A percentile compares a stretch with the other conserved stretches of the same genome.
Evolutionary conservation across 1,284 basidiomycete genomes (phyloP).

Genomic region (Heterobasidion parviporum): DNA sequence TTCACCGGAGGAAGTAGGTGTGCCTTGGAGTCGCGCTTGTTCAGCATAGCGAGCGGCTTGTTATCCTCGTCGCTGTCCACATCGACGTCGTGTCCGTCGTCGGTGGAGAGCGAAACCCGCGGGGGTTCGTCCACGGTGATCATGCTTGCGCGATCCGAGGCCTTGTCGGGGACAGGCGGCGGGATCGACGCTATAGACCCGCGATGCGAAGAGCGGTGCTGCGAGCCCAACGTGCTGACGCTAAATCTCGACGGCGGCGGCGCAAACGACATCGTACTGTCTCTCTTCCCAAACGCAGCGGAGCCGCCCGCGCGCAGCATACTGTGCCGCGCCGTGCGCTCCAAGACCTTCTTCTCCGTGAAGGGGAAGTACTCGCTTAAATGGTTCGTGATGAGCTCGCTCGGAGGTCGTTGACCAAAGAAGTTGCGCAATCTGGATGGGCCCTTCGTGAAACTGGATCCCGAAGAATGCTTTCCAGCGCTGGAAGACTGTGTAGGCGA

Average conservation of each 20-base stretch:
- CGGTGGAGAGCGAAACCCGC: conserved; percentile 67
- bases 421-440: conserved; percentile 87
- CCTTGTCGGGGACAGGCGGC: conserved; percentile 30
- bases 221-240: conserved; percentile 60
- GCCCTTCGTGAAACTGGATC: conserved; percentile 25
- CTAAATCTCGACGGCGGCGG: conserved; percentile 51
- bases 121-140: conserved; percentile 33
- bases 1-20: conserved; percentile 77
- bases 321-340: conserved; percentile 79
- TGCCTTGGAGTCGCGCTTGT: conserved; percentile 27
- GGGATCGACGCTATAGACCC: conserved; percentile 38
- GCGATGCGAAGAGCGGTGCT: conserved; percentile 31
- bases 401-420: conserved; percentile 95
- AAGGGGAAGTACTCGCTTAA: conserved; percentile 94
- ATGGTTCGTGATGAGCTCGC: conserved; percentile 95
- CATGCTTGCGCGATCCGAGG: conserved; percentile 10
- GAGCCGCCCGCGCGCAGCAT: conserved; percentile 48
- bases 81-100: conserved; percentile 53
- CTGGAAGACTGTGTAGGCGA: conserved; percentile 17
- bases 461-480: conserved; percentile 26
- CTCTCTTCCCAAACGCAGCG: conserved; percentile 19
- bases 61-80: conserved; percentile 39
- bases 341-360: conserved; percentile 83
- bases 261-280: conserved; percentile 29
- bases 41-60: conserved; percentile 18